These are phyloP conservation scores for Yamadazyma taylorii DNA, from an alignment of 1,139 yeast species.

Conservation along the genomic window DNA sequence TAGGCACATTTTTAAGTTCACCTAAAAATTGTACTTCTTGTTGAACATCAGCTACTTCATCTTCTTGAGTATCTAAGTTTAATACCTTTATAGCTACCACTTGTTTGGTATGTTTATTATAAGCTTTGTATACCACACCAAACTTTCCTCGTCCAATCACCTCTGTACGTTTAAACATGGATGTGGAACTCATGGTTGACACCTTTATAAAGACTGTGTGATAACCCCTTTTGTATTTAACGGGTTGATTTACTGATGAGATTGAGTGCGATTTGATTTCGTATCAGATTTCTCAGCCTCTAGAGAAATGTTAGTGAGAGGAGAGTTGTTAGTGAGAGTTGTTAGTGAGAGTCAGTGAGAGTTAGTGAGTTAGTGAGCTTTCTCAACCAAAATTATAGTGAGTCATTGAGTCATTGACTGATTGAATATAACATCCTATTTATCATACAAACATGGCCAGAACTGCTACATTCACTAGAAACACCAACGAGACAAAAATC, in stretches of 20 bases:
- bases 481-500: conserved; percentile 91
- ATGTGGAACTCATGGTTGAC: conserved; percentile 12
- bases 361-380: too few species aligned
- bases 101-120: conserved; percentile 61
- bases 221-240: too few species aligned
- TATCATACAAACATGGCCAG: conserved; percentile 20
- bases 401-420: neutral
- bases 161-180: conserved; percentile 55
- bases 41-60: conserved; percentile 93
- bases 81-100: conserved; percentile 92
- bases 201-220: too few species aligned
- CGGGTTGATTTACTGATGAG: too few species aligned
- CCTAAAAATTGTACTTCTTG: conserved; percentile 87
- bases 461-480: conserved; percentile 60
- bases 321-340: too few species aligned
- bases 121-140: conserved; percentile 92
- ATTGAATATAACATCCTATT: neutral
- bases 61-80: conserved; percentile 89
- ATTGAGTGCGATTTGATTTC: too few species aligned
- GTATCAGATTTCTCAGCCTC: too few species aligned
- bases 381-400: too few species aligned
- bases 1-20: conserved; percentile 80
- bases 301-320: too few species aligned
- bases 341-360: too few species aligned
- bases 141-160: conserved; percentile 95